These are phyloP conservation scores for Trametes cinnabarina DNA, from an alignment of 768 basidiomycete genomes.

Conservation along the genomic window DNA sequence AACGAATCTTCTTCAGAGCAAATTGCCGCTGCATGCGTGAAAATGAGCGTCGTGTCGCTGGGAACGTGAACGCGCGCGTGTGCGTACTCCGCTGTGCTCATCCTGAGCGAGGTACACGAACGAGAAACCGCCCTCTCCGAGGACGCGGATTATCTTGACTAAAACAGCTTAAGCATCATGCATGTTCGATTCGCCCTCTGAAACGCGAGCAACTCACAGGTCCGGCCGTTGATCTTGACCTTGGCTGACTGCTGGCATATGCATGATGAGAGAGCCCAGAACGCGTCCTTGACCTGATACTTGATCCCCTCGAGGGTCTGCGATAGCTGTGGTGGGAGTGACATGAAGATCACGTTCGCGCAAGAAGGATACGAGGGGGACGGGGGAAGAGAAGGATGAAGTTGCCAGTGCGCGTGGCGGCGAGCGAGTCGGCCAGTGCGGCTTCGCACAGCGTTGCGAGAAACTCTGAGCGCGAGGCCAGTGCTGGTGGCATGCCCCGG, in stretches of 20 bases:
- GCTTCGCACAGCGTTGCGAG: conserved; percentile 9
- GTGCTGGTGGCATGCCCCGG: conserved; percentile 1
- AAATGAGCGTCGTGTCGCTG: not conserved
- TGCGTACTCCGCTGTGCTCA: conserved; percentile 75
- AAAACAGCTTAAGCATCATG: not conserved
- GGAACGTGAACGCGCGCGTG: conserved; percentile 4
- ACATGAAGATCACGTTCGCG: conserved; percentile 13
- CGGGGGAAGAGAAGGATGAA: not conserved
- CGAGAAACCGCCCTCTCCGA: conserved; percentile 96
- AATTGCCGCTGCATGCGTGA: conserved; percentile 67
- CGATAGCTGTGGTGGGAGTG: conserved; percentile 26
- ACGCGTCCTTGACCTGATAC: conserved; percentile 70
- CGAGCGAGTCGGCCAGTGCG: not conserved
- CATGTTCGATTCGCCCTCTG: no score
- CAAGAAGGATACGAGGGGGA: not conserved
- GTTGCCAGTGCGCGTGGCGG: not conserved
- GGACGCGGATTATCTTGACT: conserved; percentile 89
- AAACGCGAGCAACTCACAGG: conserved; percentile 62
- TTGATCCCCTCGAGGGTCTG: conserved; percentile 30
- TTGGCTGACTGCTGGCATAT: conserved; percentile 79
- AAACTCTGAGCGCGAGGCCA: not conserved
- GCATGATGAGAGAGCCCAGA: conserved; percentile 80
- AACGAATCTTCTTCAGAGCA: conserved; percentile 95
- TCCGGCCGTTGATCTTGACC: conserved; percentile 93
- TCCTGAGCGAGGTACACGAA: conserved; percentile 89